Evolutionary conservation across 2,329 filamentous ascomycete genomes (phyloP), one percentile per base, ranked within the genome.

Genomic region (Berkeleyomyces rouxiae): DNA sequence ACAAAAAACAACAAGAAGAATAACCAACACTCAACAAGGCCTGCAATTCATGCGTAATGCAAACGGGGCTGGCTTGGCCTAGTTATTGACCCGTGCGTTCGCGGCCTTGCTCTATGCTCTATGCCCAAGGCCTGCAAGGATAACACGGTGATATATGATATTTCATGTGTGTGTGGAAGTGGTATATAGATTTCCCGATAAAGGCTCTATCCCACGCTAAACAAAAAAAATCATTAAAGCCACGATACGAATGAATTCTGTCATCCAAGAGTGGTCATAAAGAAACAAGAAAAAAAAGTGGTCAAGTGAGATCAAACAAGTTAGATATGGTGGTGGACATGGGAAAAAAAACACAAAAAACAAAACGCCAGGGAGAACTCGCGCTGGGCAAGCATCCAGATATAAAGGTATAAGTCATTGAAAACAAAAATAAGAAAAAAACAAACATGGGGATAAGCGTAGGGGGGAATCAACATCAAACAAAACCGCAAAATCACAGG

Each of bases 381-480:
- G 6, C 31, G 7, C 31, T 53, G 23, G 23, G 7, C 46, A 49
- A 49, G 23, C n/a, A 23, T 13, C 23, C 23, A 53, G 23, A 53
- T 33, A 53, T 36, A n/a, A 53, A 6, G 49, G 33, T 37, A 37
- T 37, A 47, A 44, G 43, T 58, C 61, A 62, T 63, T 55, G 33
- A 36, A 60, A 40, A 40, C 39, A 63, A 53, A 37, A 61, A 7
- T 31, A 37, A 16, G 33, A 7, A 59, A 33, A 13, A 59, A 46
- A 36, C 16, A 47, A 60, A 49, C 3, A 31, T 13, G 40, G 36
- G 42, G 44, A 63, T 13, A 49, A 13, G 37, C 40, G 59, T 47
- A 31, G 36, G 43, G 43, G 43, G 47, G 47, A 61, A 61, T 49
- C 39, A 51, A 61, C 31, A 61, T 51, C 43, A 59, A 55, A 47